Base-by-base conservation (phyloP, 2,329 filamentous ascomycete species). In the Aureobasidium sp. region DNA sequence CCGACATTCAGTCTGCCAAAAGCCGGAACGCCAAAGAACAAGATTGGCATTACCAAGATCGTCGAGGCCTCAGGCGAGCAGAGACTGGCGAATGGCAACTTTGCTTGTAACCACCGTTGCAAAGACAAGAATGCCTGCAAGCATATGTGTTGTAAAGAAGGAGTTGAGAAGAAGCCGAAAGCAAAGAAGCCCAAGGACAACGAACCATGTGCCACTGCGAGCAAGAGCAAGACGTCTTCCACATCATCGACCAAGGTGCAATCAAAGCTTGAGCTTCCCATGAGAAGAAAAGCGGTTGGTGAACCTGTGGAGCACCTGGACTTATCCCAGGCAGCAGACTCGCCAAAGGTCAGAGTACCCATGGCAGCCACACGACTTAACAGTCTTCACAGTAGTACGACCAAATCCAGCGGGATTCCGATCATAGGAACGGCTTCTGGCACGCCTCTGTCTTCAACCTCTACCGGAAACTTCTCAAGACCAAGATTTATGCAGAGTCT, bases 91-190 rank as follows among this genome's bases (percentile, higher is more conserved):
- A 92, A 89, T 67, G 88, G 88, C 0, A 88, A 81, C 67, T 92
- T 86, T 84, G 79, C 80, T 37, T 93, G 89, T 72, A 87, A 87
- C 61, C 89, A 93, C 68, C 72, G 72, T 19, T 92, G 89, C 74
- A 84, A 81, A 66, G 77, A 86, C 65, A 84, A 82, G 65, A 74
- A 70, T 40, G 73, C 69, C 10, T 92, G 89, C 71, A 88, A 84
- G 65, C 89, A 93, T 67, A 72, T 81, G 37, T 93, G 89, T 67
- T 93, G 89, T 67, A 80, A 80, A 25, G 84, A 89, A 62, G 89
- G 89, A 0, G 68, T 88, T 19, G 83, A 88, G 37, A 89, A 84
- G 63, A 85, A 83, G 61, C 76, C 81, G 45, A 77, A 78, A 69
- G 62, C 74, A 23, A 67, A 73, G 6, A 81, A 81, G 66, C 68